Conservation (phyloP, 257 asterid genomes). For the Lavandula angustifolia region DNA sequence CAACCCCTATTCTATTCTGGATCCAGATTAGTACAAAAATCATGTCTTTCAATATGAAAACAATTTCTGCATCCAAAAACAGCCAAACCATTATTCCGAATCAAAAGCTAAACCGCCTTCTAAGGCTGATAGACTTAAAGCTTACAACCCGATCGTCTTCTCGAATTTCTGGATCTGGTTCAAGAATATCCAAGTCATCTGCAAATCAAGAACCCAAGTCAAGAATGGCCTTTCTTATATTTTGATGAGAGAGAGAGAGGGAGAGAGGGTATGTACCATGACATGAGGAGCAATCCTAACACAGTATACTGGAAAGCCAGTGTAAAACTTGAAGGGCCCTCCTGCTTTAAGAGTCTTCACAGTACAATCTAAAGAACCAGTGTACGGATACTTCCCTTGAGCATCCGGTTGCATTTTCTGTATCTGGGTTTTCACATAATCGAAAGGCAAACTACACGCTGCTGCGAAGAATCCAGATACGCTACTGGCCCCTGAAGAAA, state of each 20-base stretch:
- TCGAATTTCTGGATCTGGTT: slow-evolving; percentile 82
- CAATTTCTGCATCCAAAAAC: slow-evolving; percentile 30
- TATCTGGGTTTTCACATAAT: slow-evolving; percentile 91
- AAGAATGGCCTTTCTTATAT: not conserved
- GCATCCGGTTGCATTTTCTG: slow-evolving; percentile 99
- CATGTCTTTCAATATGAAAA: slow-evolving; percentile 16
- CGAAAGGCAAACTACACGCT: slow-evolving; percentile 98
- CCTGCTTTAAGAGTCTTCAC: slow-evolving; percentile 84
- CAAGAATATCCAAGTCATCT: slow-evolving; percentile 99
- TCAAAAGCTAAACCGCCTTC: slow-evolving; percentile 13
- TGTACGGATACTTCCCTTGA: slow-evolving; percentile 75
- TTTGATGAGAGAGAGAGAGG: not conserved
- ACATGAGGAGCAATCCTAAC: slow-evolving; percentile 99
- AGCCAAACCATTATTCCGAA: slow-evolving; percentile 36
- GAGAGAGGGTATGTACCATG: slow-evolving; percentile 66
- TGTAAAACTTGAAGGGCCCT: slow-evolving; percentile 92
- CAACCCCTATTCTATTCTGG: slow-evolving; percentile 36
- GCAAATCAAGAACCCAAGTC: slow-evolving; percentile 32
- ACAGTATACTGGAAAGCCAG: slow-evolving; percentile 96
- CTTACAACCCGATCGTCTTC: slow-evolving; percentile 63
- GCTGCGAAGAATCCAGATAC: slow-evolving; percentile 93
- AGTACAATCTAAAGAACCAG: slow-evolving; percentile 90
- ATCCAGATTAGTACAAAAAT: slow-evolving; percentile 33
- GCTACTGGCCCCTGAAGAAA: slow-evolving; percentile 76
- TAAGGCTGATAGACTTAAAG: not conserved